Evolutionary conservation across 208 protist species (phyloP), one percentile per base, ranked within the genome.

Genomic region (Leishmania mexicana): DNA sequence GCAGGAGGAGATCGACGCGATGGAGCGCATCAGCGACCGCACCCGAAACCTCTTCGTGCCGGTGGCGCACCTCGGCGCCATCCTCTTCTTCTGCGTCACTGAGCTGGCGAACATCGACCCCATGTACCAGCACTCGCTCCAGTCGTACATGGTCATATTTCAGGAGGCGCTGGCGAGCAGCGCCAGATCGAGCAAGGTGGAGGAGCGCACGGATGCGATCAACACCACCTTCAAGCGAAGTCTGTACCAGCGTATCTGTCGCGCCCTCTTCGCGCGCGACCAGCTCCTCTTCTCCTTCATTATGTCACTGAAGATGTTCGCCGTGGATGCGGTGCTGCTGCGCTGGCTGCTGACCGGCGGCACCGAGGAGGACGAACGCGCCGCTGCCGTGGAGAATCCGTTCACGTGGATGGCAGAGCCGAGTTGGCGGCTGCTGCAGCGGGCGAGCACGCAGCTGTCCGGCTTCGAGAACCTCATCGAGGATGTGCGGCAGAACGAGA

Each of bases 11-110:
- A 99, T 99, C 73, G 98, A 99, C 89, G 92, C 96, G 64, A 99
- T 99, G 84, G 98, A 99, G 92, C 87, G 91, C 51, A 97, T 98
- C 78, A 99, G 99, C 84, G 98, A 99, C 87, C 95, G 95, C 80
- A 99, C 98, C 24, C 95, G 99, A 57, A 95, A 95, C 78, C 81
- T 94, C 64, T 99, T 99, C 87, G 89, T 95, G 53, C 97, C 97
- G 2, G 98, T 99, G 35, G 99, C 99, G 7, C 93, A 97, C 82
- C 93, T 99, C 78, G 98, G 96, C 53, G 91, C 98, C 8, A 92
- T 98, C 35, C 90, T 99, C 47, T 99, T 99, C 91, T 99, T 99
- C 93, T 99, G 98, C 88, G 97, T 99, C 35, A 97, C 98, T 38
- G 98, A 99, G 88, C 90, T 99, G 67, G 91, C 96, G 19, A 98